Percentiles rank a stretch among this genome's conserved stretches.
Conservation (phyloP, 345 rosid genomes). For the Cochlearia excelsa region DNA sequence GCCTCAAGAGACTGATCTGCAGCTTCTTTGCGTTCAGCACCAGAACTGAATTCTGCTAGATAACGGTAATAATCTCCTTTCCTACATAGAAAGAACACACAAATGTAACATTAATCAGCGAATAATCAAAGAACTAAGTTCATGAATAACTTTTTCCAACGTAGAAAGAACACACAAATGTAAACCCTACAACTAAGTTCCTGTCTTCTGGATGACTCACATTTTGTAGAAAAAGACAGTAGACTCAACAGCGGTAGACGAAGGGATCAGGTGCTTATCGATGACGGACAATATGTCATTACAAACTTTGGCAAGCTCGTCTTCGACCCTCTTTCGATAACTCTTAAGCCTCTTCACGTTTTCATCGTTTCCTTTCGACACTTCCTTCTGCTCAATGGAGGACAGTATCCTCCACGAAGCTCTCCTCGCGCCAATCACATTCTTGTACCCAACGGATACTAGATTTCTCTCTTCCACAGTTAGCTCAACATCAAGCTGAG, state of each 20-base stretch:
- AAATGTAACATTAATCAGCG: background rate
- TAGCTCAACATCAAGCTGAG: conserved; percentile 50
- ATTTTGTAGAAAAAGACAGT: conserved; percentile 55
- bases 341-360: conserved; percentile 49
- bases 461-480: conserved; percentile 60
- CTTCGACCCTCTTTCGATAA: conserved; percentile 47
- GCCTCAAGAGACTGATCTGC: conserved; percentile 55
- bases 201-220: conserved; percentile 26
- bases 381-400: conserved; percentile 70
- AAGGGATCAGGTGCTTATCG: conserved; percentile 52
- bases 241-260: conserved; percentile 44
- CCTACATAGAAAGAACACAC: conserved; percentile 32
- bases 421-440: conserved; percentile 63
- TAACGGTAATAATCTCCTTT: conserved; percentile 60
- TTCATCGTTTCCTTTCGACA: conserved; percentile 45
- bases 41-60: conserved; percentile 51
- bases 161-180: background rate
- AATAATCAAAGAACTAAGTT: background rate
- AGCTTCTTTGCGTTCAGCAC: conserved; percentile 51
- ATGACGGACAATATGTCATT: conserved; percentile 43
- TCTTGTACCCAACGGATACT: conserved; percentile 70
- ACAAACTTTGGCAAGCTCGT: conserved; percentile 47
- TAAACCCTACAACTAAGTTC: background rate
- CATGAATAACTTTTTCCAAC: conserved; percentile 38
- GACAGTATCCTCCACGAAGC: conserved; percentile 68